These are phyloP conservation scores for Pseudopyricularia javanii DNA, from an alignment of 2,329 filamentous ascomycete species.

Conservation along the genomic window DNA sequence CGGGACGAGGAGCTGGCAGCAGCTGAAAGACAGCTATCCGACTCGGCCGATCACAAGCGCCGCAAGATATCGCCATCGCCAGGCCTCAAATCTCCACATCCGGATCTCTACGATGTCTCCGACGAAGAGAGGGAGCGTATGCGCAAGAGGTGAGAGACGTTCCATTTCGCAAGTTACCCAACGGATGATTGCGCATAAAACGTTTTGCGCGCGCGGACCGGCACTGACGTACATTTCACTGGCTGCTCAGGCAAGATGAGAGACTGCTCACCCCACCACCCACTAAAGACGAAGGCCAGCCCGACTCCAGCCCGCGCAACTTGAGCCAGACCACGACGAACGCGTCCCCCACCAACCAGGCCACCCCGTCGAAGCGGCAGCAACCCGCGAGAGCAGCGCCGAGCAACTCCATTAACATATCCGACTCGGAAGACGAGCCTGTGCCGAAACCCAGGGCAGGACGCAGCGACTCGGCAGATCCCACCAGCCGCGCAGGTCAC, in stretches of 20 bases:
- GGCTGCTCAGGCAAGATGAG: neutral
- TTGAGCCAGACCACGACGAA: constrained; percentile 2
- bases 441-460: neutral
- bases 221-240: neutral
- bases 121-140: neutral
- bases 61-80: constrained; percentile 7
- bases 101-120: constrained; percentile 1
- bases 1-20: constrained; percentile 4
- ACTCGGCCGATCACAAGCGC: constrained; percentile 10
- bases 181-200: neutral
- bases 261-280: constrained; percentile 1
- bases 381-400: neutral
- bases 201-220: neutral
- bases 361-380: neutral
- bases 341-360: constrained; percentile 1
- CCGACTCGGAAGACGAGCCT: neutral
- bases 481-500: neutral
- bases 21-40: constrained; percentile 21
- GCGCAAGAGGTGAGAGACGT: constrained; percentile 1
- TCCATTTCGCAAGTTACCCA: no score
- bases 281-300: neutral
- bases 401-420: neutral
- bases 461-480: neutral
- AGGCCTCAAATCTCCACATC: constrained; percentile 3
- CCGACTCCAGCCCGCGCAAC: neutral